phyloP scores from a whole-genome alignment of 2,329 filamentous ascomycete genomes.

The Stromatinia cepivora region DNA sequence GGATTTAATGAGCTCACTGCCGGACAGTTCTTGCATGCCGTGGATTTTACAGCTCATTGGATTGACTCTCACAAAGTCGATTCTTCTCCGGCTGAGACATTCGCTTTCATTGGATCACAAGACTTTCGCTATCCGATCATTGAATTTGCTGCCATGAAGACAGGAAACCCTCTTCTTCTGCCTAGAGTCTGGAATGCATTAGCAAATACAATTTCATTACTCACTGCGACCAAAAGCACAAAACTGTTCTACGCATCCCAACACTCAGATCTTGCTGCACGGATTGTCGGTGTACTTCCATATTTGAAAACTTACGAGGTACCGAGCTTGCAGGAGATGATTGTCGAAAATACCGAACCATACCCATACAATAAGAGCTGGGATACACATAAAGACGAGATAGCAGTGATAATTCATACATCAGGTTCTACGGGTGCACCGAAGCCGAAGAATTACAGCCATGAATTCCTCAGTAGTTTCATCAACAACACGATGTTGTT shows the following conservation, averaged over 20 bases:
- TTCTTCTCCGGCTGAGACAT: conserved; percentile 8
- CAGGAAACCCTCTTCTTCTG: conserved; percentile 28
- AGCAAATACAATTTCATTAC: conserved; percentile 28
- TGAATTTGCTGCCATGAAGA: conserved; percentile 23
- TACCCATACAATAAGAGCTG: conserved; percentile 43
- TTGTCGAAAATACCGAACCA: conserved; percentile 25
- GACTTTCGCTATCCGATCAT: conserved; percentile 33
- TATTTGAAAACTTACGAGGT: conserved; percentile 25
- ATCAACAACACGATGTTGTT: conserved; percentile 34
- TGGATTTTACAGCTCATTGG: conserved; percentile 34
- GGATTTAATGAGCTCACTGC: conserved; percentile 27
- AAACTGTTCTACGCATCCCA: conserved; percentile 27
- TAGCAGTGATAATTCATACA: conserved; percentile 41
- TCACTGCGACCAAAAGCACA: conserved; percentile 26
- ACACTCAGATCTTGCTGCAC: conserved; percentile 19
- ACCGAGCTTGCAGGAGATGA: conserved; percentile 38
- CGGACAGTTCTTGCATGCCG: conserved; percentile 28
- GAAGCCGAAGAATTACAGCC: conserved; percentile 55
- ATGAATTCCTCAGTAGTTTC: conserved; percentile 43
- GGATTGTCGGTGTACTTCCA: conserved; percentile 8
- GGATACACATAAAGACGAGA: conserved; percentile 42
- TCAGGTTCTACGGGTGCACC: conserved; percentile 59
- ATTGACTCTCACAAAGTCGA: conserved; percentile 22
- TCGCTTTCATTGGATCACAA: conserved; percentile 33
- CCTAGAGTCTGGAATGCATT: conserved; percentile 30